A percentile compares a stretch with the other conserved stretches of the same genome.
Conservation (phyloP, 768 basidiomycete genomes). For the Mycena rebaudengoi region DNA sequence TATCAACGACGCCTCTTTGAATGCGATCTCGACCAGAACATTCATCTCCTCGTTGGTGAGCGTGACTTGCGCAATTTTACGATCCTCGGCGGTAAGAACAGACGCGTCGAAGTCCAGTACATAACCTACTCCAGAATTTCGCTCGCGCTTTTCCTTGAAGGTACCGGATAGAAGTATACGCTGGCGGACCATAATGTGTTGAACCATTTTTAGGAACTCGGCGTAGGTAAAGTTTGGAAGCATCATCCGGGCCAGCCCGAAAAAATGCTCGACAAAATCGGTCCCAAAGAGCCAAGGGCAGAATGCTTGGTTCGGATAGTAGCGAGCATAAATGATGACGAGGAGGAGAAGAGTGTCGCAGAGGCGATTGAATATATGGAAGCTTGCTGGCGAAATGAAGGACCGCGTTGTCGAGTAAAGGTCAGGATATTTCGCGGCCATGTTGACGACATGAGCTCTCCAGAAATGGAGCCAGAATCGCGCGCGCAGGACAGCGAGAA, state of each 20-base stretch:
- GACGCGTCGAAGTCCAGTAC: conserved; percentile 28
- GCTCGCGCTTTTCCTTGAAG: conserved; percentile 28
- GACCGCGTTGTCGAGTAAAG: conserved; percentile 29
- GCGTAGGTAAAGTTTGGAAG: conserved; percentile 38
- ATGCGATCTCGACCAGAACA: conserved; percentile 15
- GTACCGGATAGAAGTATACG: conserved; percentile 32
- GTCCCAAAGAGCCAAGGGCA: conserved; percentile 35
- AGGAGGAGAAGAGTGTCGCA: conserved; percentile 35
- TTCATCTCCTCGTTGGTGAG: conserved; percentile 8
- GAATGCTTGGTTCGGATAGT: conserved; percentile 33
- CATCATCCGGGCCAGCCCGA: conserved; percentile 33
- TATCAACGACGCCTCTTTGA: conserved; percentile 18
- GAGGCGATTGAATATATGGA: conserved; percentile 37
- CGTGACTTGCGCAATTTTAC: neutral
- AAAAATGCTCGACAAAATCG: conserved; percentile 39
- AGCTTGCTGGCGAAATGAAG: conserved; percentile 34
- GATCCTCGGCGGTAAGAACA: conserved; percentile 12
- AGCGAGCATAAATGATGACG: conserved; percentile 22
- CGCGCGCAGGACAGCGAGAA: conserved; percentile 26
- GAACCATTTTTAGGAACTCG: conserved; percentile 34
- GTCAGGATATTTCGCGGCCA: conserved; percentile 28
- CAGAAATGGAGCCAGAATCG: conserved; percentile 35
- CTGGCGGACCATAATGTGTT: conserved; percentile 37
- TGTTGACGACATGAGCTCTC: conserved; percentile 19
- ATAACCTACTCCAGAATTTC: conserved; percentile 27